These are phyloP conservation scores for Suhomyces prunicola DNA, from an alignment of 805 yeast genomes.

Conservation along the genomic window DNA sequence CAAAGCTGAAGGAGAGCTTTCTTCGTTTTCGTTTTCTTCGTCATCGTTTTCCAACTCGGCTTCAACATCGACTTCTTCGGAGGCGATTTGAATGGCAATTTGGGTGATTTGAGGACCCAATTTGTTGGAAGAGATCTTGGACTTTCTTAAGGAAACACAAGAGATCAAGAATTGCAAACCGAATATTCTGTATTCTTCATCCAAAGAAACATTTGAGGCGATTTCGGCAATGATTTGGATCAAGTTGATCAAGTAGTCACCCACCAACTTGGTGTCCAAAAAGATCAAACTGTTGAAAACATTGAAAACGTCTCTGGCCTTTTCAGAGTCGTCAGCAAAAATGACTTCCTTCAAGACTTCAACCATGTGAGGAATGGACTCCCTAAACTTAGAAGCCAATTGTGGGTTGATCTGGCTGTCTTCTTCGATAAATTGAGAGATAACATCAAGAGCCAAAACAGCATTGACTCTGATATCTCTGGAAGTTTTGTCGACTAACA, in stretches of 20 bases:
- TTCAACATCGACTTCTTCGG: conserved; percentile 73
- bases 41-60: conserved; percentile 75
- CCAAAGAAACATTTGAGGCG: conserved; percentile 60
- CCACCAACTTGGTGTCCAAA: conserved; percentile 74
- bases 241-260: conserved; percentile 67
- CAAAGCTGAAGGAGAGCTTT: conserved; percentile 70
- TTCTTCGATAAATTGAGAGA: conserved; percentile 66
- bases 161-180: conserved; percentile 83
- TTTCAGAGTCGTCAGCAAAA: conserved; percentile 64
- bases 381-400: conserved; percentile 53
- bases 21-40: conserved; percentile 92
- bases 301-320: conserved; percentile 74
- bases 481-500: conserved; percentile 61
- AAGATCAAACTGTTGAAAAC: conserved; percentile 77
- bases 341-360: conserved; percentile 75
- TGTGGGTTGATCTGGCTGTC: conserved; percentile 44
- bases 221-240: conserved; percentile 74
- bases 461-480: conserved; percentile 78
- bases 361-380: conserved; percentile 75
- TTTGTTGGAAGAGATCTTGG: conserved; percentile 74
- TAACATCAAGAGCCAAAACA: conserved; percentile 72
- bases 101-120: conserved; percentile 78
- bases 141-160: conserved; percentile 73
- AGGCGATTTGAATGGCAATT: conserved; percentile 70
- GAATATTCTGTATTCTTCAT: conserved; percentile 77